Base-by-base conservation (phyloP, 371 early-diverging fungal genomes). In the Nosema muscidifuracis region DNA sequence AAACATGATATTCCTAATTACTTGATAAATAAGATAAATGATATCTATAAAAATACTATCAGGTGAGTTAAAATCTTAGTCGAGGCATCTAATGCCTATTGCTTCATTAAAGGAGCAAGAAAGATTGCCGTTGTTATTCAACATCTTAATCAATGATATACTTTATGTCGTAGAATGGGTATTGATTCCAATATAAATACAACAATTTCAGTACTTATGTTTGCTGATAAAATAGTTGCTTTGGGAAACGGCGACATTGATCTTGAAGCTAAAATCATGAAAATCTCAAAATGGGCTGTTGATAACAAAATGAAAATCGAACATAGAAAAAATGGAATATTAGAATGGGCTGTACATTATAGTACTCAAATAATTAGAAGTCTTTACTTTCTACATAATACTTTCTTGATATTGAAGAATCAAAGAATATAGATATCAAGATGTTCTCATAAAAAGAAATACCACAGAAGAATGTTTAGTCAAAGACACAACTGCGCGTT, bases 161-260 rank as follows among this genome's bases (percentile, higher is more conserved):
- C 20, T 72, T 15, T 6, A 65, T 7, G 34, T 34, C 24, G 24
- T 51, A 15, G 40, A 34, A 28, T 71, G 73, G 6, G 36, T 72
- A 7, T 40, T 40, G 40, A 40, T 15, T 15, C 64, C 71, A 18
- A 20, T 3, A 40, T 6, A 7, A 26, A 67, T 9, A 12, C 43
- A 26, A 34, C 15, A 6, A 6, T 65, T 20, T 10, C n/a, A 65
- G 66, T 53, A 40, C 71, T 71, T 2, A 18, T 24, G 28, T 65
- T 71, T 47, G 71, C 71, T 22, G 71, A 71, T 50, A 68, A 64
- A 10, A 47, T 65, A 47, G 71, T 71, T 13, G 26, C 33, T 28
- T 44, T 71, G 3, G 71, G 69, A 42, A 15, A 69, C 6, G 20
- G 18, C 33, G 38, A 7, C 4, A 28, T 31, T 22, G 18, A 42